Evolutionary conservation across 768 basidiomycete genomes (phyloP).

Genomic region (Leccinum obscurum): DNA sequence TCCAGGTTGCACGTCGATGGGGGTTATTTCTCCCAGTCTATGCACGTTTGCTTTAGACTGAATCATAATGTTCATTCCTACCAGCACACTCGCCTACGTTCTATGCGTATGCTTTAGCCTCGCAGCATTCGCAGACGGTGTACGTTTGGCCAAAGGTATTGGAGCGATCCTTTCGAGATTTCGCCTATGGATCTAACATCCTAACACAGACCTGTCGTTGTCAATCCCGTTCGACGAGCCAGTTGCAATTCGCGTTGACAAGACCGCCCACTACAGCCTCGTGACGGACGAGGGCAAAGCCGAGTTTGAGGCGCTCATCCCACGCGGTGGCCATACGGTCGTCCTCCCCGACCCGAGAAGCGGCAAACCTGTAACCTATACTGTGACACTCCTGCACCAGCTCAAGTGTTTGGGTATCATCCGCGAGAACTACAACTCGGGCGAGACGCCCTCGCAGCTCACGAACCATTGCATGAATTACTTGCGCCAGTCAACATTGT

Average conservation of each 20-base stretch:
- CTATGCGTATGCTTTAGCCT: slow-evolving; percentile 5
- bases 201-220: slow-evolving; percentile 10
- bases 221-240: slow-evolving; percentile 13
- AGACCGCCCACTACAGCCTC: slow-evolving; percentile 15
- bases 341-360: slow-evolving; percentile 10
- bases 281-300: slow-evolving; percentile 13
- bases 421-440: slow-evolving; percentile 5
- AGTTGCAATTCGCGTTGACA: slow-evolving; percentile 14
- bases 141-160: slow-evolving; percentile 9
- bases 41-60: neutral
- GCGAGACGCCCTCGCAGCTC: slow-evolving; percentile 7
- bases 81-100: neutral
- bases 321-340: slow-evolving; percentile 8
- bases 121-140: slow-evolving; percentile 1
- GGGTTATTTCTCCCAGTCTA: neutral
- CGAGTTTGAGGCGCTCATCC: slow-evolving; percentile 18
- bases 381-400: slow-evolving; percentile 14
- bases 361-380: slow-evolving; percentile 14
- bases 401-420: slow-evolving; percentile 16
- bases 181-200: neutral
- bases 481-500: slow-evolving; percentile 13
- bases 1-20: neutral
- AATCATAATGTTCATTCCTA: neutral
- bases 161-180: neutral
- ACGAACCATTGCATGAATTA: slow-evolving; percentile 15